Evolutionary conservation across 257 asterid species (phyloP), one percentile per base, ranked within the genome.

Genomic region (Forsythia suspensa): DNA sequence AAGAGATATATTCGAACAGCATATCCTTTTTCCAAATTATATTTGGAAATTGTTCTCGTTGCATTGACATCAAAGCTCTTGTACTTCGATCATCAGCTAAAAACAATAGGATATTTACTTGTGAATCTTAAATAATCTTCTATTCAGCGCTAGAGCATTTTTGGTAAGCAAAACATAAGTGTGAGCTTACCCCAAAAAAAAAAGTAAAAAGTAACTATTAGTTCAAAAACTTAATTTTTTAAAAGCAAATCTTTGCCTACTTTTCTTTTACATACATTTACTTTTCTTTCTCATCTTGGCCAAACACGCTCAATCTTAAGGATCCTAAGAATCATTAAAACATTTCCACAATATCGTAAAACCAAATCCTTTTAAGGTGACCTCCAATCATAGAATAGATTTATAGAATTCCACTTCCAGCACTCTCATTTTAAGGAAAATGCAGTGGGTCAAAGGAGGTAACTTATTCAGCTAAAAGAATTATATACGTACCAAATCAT

Each of bases 401-500:
- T 20, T 2, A 61, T 21, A 24, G 15, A 21, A 61, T 20, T 61
- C 2, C 69, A 61, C 5, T 29, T 61, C 36, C 15, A 21, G 38
- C 68, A 71, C 10, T 11, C 37, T n/a, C 46, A 16, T n/a, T 69
- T 38, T 6, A 15, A 76, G 12, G 9, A 42, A 24, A 69, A 48
- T 41, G 38, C 68, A 44, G 6, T 40, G n/a, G n/a, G 4, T 18
- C 12, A 67, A 41, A 4, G 5, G 42, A 76, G 57, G 24, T 38
- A 16, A 48, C 43, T 68, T 68, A 36, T 52, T 75, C 34, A 10
- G 18, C 36, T 7, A 74, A 16, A 57, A 34, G 11, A 41, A 36
- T 72, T 67, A 16, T 55, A 75, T n/a, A 75, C 94, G 12, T 91
- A 94, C 96, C 97, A 94, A 76, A 86, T 94, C 98, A 74, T 94